Evolutionary conservation across 2,329 filamentous ascomycete species (phyloP).

Genomic region (Albifimbria verrucaria): DNA sequence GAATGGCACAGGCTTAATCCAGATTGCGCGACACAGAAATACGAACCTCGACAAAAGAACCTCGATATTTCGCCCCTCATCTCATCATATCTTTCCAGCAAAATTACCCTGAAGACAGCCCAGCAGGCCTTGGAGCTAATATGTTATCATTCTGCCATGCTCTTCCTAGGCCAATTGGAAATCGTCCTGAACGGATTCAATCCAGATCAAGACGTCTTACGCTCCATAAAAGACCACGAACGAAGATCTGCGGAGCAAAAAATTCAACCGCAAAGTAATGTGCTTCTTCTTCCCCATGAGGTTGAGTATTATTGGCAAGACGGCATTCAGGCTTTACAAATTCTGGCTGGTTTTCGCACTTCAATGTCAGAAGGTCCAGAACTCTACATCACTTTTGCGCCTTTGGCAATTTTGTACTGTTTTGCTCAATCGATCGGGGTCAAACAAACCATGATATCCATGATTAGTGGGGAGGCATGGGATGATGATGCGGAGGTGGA

Average conservation of each 20-base stretch:
- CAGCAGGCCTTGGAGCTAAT: not conserved
- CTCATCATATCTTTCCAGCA: not conserved
- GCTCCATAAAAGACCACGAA: not conserved
- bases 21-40: not conserved
- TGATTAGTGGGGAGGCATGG: conserved; percentile 1
- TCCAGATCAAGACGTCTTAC: not conserved
- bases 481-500: not conserved
- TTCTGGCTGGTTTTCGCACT: not conserved
- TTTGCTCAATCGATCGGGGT: not conserved
- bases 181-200: not conserved
- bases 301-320: not conserved
- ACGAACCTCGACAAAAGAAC: not conserved
- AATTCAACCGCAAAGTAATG: not conserved
- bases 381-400: not conserved
- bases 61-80: not conserved
- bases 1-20: not conserved
- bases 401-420: not conserved
- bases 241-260: too few species aligned
- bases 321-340: not conserved
- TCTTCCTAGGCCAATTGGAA: not conserved
- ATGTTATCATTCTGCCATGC: conserved; percentile 1
- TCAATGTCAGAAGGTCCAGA: not conserved
- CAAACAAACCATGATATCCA: not conserved
- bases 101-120: not conserved
- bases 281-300: not conserved